Percentiles rank a stretch among this genome's conserved stretches.
These are phyloP conservation scores for Thermoascus crustaceus DNA, from an alignment of 2,329 filamentous ascomycete species.

Conservation along the genomic window DNA sequence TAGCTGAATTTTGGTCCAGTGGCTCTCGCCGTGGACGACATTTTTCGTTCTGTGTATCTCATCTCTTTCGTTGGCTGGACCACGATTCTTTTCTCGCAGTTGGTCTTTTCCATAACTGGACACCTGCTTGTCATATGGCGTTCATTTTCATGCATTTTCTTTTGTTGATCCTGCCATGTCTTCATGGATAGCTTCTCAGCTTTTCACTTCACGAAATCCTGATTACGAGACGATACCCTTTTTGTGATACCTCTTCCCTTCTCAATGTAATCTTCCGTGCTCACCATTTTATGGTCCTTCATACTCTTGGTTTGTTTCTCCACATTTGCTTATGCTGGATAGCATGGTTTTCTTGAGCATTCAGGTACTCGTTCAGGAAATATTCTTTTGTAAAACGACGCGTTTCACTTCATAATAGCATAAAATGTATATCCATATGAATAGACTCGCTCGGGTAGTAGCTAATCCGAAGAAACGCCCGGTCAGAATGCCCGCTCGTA, in stretches of 20 bases:
- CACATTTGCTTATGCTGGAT: background rate
- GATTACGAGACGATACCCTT: conserved; percentile 2
- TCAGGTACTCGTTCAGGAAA: no score
- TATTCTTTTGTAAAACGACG: no score
- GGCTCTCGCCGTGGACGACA: background rate
- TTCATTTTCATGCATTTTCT: conserved; percentile 4
- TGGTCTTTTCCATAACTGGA: no score
- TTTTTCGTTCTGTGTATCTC: conserved; percentile 5
- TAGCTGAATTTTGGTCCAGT: conserved; percentile 34
- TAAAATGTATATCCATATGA: conserved; percentile 5
- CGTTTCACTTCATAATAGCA: background rate
- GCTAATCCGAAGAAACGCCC: conserved; percentile 11
- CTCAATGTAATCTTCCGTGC: background rate
- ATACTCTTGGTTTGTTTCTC: background rate
- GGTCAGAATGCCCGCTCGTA: conserved; percentile 10
- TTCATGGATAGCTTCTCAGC: no score
- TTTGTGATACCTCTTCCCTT: conserved; percentile 3
- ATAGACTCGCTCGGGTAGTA: conserved; percentile 5
- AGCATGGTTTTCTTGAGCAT: no score
- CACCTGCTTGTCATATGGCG: no score
- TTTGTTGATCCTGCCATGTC: no score
- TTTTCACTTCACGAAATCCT: no score
- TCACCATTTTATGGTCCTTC: background rate
- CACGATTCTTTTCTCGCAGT: conserved; percentile 3
- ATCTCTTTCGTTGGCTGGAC: conserved; percentile 6